phyloP scores from a whole-genome alignment of 352 stramenopile genomes.

The Phytopythium aichiense region DNA sequence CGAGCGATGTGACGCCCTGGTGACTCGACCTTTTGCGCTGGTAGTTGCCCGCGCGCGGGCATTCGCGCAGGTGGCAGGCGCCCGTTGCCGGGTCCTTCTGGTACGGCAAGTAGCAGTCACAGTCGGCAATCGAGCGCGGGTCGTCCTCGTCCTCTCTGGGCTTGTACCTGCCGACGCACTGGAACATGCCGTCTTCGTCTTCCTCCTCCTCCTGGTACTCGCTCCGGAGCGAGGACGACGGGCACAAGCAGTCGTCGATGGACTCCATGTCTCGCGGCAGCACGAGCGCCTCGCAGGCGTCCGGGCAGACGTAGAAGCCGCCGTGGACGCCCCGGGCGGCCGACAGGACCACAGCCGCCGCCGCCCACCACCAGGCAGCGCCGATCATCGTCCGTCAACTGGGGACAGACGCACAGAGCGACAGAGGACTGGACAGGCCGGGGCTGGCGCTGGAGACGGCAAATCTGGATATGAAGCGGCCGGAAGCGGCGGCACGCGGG shows the following conservation, averaged over 20 bases:
- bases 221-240: slow-evolving; percentile 32
- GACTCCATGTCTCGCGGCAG: slow-evolving; percentile 82
- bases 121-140: slow-evolving; percentile 58
- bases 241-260: slow-evolving; percentile 67
- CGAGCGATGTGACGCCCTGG: slow-evolving; percentile 34
- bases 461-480: slow-evolving; percentile 3
- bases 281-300: slow-evolving; percentile 65
- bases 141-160: slow-evolving; percentile 22
- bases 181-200: slow-evolving; percentile 29
- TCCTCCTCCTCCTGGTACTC: slow-evolving; percentile 21
- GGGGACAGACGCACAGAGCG: background rate
- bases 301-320: slow-evolving; percentile 60
- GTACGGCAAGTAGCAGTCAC: slow-evolving; percentile 71
- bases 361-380: slow-evolving; percentile 10
- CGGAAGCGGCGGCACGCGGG: background rate
- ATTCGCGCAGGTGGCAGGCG: slow-evolving; percentile 47
- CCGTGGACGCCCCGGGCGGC: slow-evolving; percentile 14
- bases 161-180: slow-evolving; percentile 58
- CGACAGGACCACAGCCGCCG: slow-evolving; percentile 11
- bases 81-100: slow-evolving; percentile 54
- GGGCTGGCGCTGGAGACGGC: background rate
- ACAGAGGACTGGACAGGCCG: background rate
- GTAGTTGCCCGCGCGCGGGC: slow-evolving; percentile 77
- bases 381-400: slow-evolving; percentile 13
- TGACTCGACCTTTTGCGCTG: slow-evolving; percentile 28